A percentile compares a stretch with the other conserved stretches of the same genome.
Evolutionary conservation across 352 stramenopile genomes (phyloP).

Genomic region (Phytophthora aleatoria): DNA sequence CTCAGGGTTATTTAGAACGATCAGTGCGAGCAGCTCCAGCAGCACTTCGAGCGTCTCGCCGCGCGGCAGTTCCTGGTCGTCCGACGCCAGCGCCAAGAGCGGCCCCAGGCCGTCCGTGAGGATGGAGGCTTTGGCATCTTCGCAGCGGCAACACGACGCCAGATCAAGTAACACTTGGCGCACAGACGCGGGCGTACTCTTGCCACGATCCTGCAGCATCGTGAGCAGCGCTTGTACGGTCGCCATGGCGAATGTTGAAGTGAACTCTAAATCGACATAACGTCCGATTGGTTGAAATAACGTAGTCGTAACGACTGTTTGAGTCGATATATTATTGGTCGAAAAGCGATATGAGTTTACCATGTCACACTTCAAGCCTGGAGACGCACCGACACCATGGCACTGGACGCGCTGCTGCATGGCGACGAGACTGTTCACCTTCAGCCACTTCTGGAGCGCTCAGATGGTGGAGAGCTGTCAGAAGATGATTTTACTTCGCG

Average conservation of each 20-base stretch:
- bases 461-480: background rate
- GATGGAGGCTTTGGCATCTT: slow-evolving; percentile 41
- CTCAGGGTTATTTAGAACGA: slow-evolving; percentile 34
- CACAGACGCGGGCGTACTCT: slow-evolving; percentile 20
- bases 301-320: background rate
- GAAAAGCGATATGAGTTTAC: slow-evolving; percentile 6
- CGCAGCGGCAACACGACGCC: slow-evolving; percentile 41
- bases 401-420: background rate
- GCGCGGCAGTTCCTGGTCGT: slow-evolving; percentile 12
- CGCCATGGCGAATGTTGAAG: slow-evolving; percentile 46
- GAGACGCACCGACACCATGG: slow-evolving; percentile 3
- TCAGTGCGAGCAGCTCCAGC: slow-evolving; percentile 47
- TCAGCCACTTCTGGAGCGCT: slow-evolving; percentile 28
- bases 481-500: slow-evolving; percentile 3
- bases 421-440: slow-evolving; percentile 15
- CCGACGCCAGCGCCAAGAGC: slow-evolving; percentile 31
- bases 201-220: slow-evolving; percentile 39
- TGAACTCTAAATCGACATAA: background rate
- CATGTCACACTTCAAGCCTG: slow-evolving; percentile 20
- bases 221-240: slow-evolving; percentile 49
- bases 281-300: slow-evolving; percentile 16
- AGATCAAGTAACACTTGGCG: slow-evolving; percentile 42
- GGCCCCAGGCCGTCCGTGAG: slow-evolving; percentile 36
- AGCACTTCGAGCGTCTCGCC: slow-evolving; percentile 39
- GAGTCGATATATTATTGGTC: slow-evolving; percentile 5